Percentiles rank a stretch among this genome's conserved stretches.
phyloP scores from a whole-genome alignment of 768 basidiomycete genomes.

The Leccinum uliginosum region DNA sequence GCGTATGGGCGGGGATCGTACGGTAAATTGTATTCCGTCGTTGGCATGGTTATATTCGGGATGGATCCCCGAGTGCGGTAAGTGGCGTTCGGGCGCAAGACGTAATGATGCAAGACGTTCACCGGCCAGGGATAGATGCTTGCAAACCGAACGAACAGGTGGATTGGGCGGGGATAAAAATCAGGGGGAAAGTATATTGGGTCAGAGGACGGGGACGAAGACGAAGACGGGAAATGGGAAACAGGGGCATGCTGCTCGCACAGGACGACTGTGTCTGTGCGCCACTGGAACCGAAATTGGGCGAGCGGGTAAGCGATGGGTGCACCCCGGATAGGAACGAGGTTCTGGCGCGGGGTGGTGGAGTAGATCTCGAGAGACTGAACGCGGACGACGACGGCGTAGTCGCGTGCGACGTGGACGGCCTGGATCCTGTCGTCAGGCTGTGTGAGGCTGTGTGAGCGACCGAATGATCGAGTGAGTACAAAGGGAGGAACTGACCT shows the following conservation, averaged over 20 bases:
- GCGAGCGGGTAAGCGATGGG: slow-evolving; percentile 41
- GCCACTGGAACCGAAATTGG: slow-evolving; percentile 50
- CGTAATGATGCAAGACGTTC: slow-evolving; percentile 63
- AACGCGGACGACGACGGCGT: slow-evolving; percentile 43
- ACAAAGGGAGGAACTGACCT: slow-evolving; percentile 21
- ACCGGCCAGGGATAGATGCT: slow-evolving; percentile 64
- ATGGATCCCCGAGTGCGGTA: slow-evolving; percentile 22
- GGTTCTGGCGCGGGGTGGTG: slow-evolving; percentile 22
- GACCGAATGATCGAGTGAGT: not conserved
- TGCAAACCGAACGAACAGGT: slow-evolving; percentile 55
- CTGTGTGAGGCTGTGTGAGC: not conserved
- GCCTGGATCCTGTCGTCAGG: slow-evolving; percentile 40
- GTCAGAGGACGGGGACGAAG: not conserved
- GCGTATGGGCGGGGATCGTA: slow-evolving; percentile 37
- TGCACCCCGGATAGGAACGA: slow-evolving; percentile 12
- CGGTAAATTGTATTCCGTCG: slow-evolving; percentile 38
- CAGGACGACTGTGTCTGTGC: slow-evolving; percentile 49
- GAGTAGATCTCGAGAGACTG: slow-evolving; percentile 42
- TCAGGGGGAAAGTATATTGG: not conserved
- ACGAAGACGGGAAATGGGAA: not conserved
- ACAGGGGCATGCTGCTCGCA: slow-evolving; percentile 22
- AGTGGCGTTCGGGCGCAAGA: slow-evolving; percentile 41
- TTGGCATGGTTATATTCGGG: not conserved
- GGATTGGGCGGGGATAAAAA: slow-evolving; percentile 31
- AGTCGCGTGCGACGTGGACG: slow-evolving; percentile 39